These are phyloP conservation scores for Triticum aestivum DNA, from an alignment of 176 grass and related monocot species.

Conservation along the genomic window IWGSC_CS_RefSeq_v2.1 NC_057805.1:415940369-415940868, in stretches of 20 bases:
- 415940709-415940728: conserved; percentile 18
- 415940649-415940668: conserved; percentile 1
- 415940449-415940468: too few species aligned
- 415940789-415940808: conserved; percentile 75
- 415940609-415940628: background rate
- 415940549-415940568: too few species aligned
- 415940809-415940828: conserved; percentile 74
- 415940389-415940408: too few species aligned
- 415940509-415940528: too few species aligned
- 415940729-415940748: conserved; percentile 8
- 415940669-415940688: background rate
- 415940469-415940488: too few species aligned
- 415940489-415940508: too few species aligned
- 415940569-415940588: too few species aligned
- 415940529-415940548: too few species aligned
- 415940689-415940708: background rate
- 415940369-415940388: too few species aligned
- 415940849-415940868: conserved; percentile 86
- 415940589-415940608: too few species aligned
- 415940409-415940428: too few species aligned
- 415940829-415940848: conserved; percentile 76
- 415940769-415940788: conserved; percentile 34
- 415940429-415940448: too few species aligned
- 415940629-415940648: background rate
- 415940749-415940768: conserved; percentile 19